phyloP scores from a whole-genome alignment of 1,284 basidiomycete genomes.

The Sparassis latifolia region DNA sequence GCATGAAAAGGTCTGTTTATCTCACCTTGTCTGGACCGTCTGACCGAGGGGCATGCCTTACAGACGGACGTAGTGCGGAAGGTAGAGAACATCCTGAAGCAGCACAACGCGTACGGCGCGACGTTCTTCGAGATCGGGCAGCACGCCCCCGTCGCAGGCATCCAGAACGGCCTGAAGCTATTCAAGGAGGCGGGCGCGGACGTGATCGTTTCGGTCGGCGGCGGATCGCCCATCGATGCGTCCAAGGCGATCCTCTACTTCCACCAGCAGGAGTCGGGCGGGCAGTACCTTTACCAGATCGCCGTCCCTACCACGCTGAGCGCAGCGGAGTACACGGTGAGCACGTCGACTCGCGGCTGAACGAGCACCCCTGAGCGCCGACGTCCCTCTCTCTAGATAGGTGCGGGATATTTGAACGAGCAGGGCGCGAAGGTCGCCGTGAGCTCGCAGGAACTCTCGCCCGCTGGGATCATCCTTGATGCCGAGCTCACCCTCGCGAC shows the following conservation, averaged over 20 bases:
- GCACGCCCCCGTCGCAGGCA: slow-evolving; percentile 68
- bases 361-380: neutral
- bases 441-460: slow-evolving; percentile 46
- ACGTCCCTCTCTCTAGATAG: slow-evolving; percentile 29
- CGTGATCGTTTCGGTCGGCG: slow-evolving; percentile 68
- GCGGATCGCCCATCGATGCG: slow-evolving; percentile 77
- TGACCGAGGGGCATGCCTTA: slow-evolving; percentile 47
- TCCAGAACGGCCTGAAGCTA: slow-evolving; percentile 52
- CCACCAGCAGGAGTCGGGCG: slow-evolving; percentile 48
- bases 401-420: slow-evolving; percentile 73
- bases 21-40: neutral
- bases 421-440: slow-evolving; percentile 62
- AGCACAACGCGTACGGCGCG: slow-evolving; percentile 49
- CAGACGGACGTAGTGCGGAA: slow-evolving; percentile 62
- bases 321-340: slow-evolving; percentile 70
- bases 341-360: slow-evolving; percentile 12
- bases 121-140: slow-evolving; percentile 76
- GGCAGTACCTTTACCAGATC: slow-evolving; percentile 45
- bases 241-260: slow-evolving; percentile 65
- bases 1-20: slow-evolving; percentile 46
- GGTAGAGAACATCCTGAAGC: slow-evolving; percentile 51
- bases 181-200: slow-evolving; percentile 56
- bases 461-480: slow-evolving; percentile 72
- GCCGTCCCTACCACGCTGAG: slow-evolving; percentile 80
- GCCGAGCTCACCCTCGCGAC: slow-evolving; percentile 69